A percentile compares a stretch with the other conserved stretches of the same genome.
Conservation (phyloP, 2,329 filamentous ascomycete genomes). For the Sarocladiaceae sp. region DNA sequence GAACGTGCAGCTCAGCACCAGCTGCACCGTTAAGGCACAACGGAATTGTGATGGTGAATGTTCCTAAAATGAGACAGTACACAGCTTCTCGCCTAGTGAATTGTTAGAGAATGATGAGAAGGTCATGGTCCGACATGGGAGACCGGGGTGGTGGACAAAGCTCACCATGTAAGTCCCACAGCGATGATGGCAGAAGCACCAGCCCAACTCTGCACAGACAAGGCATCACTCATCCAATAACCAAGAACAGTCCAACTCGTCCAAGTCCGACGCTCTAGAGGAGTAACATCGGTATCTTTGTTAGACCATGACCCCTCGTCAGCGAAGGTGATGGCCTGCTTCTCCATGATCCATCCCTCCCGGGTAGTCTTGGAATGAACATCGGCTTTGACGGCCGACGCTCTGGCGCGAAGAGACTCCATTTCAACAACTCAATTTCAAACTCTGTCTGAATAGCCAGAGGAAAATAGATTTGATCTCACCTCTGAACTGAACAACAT, state of each 20-base stretch:
- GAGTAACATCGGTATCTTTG: constrained; percentile 11
- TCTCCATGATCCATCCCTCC: no score
- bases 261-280: constrained; percentile 16
- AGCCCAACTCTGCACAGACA: constrained; percentile 20
- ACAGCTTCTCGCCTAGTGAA: constrained; percentile 41
- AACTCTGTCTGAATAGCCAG: no score
- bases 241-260: constrained; percentile 18
- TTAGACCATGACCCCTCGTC: not conserved
- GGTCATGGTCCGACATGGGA: no score
- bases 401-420: no score
- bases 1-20: constrained; percentile 27
- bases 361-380: no score
- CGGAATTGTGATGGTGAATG: constrained; percentile 42
- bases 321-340: not conserved
- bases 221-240: constrained; percentile 21
- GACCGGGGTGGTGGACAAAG: not conserved
- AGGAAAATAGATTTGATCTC: no score
- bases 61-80: constrained; percentile 15
- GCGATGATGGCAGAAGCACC: constrained; percentile 18
- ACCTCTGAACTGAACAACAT: no score
- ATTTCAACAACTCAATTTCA: no score
- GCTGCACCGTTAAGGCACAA: constrained; percentile 33
- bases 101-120: no score
- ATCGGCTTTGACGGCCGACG: no score
- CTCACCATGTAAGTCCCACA: constrained; percentile 19